Conservation (phyloP, 805 yeast species). For the Candida adriatica region DNA sequence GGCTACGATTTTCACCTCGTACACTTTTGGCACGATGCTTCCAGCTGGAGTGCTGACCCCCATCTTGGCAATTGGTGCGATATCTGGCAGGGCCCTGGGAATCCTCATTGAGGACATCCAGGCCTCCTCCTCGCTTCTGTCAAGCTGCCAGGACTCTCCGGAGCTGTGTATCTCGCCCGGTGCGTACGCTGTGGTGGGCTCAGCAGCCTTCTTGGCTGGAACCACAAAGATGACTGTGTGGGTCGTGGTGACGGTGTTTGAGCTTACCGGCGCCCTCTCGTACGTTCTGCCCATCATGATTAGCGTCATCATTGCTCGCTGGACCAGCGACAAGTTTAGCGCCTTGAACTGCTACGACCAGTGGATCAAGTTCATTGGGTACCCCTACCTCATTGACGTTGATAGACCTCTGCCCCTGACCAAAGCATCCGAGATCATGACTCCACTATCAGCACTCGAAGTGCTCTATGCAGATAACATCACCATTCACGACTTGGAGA, state of each 20-base stretch:
- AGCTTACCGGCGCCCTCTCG: slow-evolving; percentile 78
- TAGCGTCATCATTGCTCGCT: slow-evolving; percentile 68
- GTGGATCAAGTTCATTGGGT: slow-evolving; percentile 37
- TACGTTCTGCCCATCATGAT: slow-evolving; percentile 83
- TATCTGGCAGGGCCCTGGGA: slow-evolving; percentile 51
- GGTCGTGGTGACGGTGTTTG: slow-evolving; percentile 75
- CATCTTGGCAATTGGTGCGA: slow-evolving; percentile 54
- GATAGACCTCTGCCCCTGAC: slow-evolving; percentile 34
- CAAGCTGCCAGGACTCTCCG: slow-evolving; percentile 35
- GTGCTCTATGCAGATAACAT: slow-evolving; percentile 27
- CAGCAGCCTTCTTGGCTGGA: slow-evolving; percentile 77
- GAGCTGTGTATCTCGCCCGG: slow-evolving; percentile 70
- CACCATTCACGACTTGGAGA: slow-evolving; percentile 24
- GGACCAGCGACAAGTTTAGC: slow-evolving; percentile 58
- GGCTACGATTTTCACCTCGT: slow-evolving; percentile 57
- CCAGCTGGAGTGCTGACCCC: slow-evolving; percentile 69
- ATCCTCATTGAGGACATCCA: slow-evolving; percentile 44
- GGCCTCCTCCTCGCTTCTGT: slow-evolving; percentile 27
- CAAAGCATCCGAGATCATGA: slow-evolving; percentile 30
- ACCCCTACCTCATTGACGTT: slow-evolving; percentile 37
- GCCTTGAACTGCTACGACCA: slow-evolving; percentile 60
- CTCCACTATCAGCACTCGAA: slow-evolving; percentile 20
- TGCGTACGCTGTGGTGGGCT: slow-evolving; percentile 84
- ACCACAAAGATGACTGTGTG: slow-evolving; percentile 75
- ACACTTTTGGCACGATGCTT: slow-evolving; percentile 60